Base-by-base conservation (phyloP, 192 early-diverging fungal genomes). In the Coemansia sp. region DNA sequence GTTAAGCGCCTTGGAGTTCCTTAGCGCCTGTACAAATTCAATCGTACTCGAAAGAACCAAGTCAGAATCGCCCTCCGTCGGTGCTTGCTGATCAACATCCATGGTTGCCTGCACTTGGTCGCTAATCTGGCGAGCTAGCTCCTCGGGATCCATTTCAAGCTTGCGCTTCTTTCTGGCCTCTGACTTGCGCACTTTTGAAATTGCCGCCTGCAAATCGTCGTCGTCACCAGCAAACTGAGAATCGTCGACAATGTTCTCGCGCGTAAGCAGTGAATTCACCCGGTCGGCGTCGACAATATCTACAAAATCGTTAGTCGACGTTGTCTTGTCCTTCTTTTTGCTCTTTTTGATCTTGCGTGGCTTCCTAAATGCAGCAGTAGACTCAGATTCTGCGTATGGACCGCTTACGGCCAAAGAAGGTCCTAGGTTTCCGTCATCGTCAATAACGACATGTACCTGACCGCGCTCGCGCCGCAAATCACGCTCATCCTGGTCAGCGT, bases 181-280 rank as follows among this genome's bases (percentile, higher is more conserved):
- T 37, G 84, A 49, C 19, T 86, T 68, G 37, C 96, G 81, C 12
- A 91, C 80, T 10, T 83, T 71, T 0, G 93, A 85, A n/a, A 98
- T 70, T 10, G 93, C 91, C 19, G 71, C 65, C 57, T 96, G 93
- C 40, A 98, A 64, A 52, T 98, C 96, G 59, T 96, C 94, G 64
- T 98, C 96, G 59, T 98, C 96, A 14, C 95, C 93, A 80, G 88
- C 88, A 62, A 90, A 94, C 12, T 84, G 59, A n/a, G 89, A 84
- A 22, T 75, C 67, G 55, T 53, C 37, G 13, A 61, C 19, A 0
- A 14, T 42, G 7, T 54, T 53, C 8, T 52, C 27, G 2, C 61
- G 51, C 13, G 65, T 54, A 30, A 63, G 39, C 1, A 64, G 23
- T 2, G 44, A 48, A 14, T 68, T 67, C 15, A 62, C 59, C 22